These are phyloP conservation scores for Jamesozyma jinghongensis DNA, from an alignment of 805 yeast genomes.

Conservation along the genomic window DNA sequence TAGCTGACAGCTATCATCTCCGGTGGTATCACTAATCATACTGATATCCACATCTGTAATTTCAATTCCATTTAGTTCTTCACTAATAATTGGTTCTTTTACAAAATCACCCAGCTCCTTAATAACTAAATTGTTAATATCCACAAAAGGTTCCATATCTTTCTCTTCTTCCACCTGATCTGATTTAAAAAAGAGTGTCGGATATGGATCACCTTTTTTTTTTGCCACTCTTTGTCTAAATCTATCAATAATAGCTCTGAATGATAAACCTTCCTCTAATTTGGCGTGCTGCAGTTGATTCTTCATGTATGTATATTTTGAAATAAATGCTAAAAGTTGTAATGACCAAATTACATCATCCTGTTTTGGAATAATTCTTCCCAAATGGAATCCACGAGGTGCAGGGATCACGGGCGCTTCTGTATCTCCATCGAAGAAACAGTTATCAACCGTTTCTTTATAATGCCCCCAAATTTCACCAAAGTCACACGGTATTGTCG, in stretches of 20 bases:
- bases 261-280: conserved; percentile 60
- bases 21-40: background rate
- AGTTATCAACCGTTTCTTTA: conserved; percentile 4
- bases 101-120: background rate
- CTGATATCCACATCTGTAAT: background rate
- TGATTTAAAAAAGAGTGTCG: background rate
- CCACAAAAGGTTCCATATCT: background rate
- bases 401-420: conserved; percentile 25
- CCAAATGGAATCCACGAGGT: conserved; percentile 52
- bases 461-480: conserved; percentile 17
- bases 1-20: too few species aligned
- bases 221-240: conserved; percentile 9
- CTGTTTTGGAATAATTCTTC: conserved; percentile 78
- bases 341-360: conserved; percentile 93
- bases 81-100: background rate
- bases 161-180: background rate
- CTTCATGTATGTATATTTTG: conserved; percentile 79
- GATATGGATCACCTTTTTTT: background rate
- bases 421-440: conserved; percentile 12
- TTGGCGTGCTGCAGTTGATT: conserved; percentile 66
- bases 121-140: background rate
- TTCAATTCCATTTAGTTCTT: background rate
- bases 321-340: conserved; percentile 84
- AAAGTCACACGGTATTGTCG: conserved; percentile 19
- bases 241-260: conserved; percentile 31